phyloP scores from a whole-genome alignment of 2,329 filamentous ascomycete species.

The Fusarium temperatum region DNA sequence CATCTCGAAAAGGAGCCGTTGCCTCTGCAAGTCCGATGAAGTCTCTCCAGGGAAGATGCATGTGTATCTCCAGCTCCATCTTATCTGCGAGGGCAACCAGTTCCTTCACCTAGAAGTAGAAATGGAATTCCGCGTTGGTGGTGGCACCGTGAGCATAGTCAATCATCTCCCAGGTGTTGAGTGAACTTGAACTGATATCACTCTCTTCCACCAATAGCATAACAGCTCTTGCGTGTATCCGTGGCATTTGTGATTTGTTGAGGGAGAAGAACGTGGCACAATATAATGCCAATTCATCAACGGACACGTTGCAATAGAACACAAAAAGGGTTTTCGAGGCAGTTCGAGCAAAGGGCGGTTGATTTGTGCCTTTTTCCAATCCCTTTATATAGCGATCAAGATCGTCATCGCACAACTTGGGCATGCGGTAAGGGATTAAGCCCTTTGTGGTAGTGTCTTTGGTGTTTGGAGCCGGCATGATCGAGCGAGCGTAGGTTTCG shows the following conservation, averaged over 20 bases:
- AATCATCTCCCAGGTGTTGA: not conserved
- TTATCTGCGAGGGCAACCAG: not conserved
- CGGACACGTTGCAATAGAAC: not conserved
- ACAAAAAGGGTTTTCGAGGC: not conserved
- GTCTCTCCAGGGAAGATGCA: not conserved
- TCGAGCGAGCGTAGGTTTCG: not conserved
- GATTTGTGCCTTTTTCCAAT: not conserved
- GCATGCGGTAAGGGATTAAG: not conserved
- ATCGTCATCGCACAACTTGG: not conserved
- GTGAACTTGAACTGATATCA: not conserved
- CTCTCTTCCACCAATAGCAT: not conserved
- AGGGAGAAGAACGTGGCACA: not conserved
- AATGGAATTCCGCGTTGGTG: not conserved
- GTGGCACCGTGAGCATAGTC: not conserved
- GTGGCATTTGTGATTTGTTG: not conserved
- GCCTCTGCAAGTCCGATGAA: not conserved
- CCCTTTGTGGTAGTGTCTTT: not conserved
- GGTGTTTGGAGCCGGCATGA: too few relatives aligned
- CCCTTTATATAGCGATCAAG: not conserved
- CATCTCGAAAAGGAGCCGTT: not conserved
- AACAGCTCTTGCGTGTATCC: not conserved
- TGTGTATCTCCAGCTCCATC: not conserved
- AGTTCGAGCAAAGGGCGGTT: not conserved
- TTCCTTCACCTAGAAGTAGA: not conserved
- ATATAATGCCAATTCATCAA: not conserved